Base-by-base conservation (phyloP, 2,329 filamentous ascomycete species). In the Sarocladium strictum region DNA sequence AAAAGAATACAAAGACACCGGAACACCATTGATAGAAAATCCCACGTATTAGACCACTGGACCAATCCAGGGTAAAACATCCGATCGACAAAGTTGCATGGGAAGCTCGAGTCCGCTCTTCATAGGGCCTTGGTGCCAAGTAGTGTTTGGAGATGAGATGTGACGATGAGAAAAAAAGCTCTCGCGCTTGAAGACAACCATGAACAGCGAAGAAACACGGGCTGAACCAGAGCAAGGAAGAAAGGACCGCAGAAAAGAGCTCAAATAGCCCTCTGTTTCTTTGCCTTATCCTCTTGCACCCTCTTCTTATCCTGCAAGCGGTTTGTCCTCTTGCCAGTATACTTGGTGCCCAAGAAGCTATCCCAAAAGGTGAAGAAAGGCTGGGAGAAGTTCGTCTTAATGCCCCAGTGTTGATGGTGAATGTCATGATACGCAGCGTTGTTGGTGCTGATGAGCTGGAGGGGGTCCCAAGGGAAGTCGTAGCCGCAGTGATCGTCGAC, bases 401-500 rank as follows among this genome's bases (percentile, higher is more conserved):
- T 96, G 55, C 94, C 94, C 92, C 93, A 97, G 71, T 89, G 95
- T 73, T 99, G 94, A 73, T 99, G 94, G 72, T 99, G 94, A 56
- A 99, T 93, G 66, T 99, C 94, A 67, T 99, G 94, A 71, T 97
- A 99, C 33, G 86, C 87, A 24, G 94, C 93, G 63, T 97, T 97
- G 77, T 99, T 97, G 68, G 88, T 88, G 43, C 92, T 96, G 58
- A 97, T 79, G 66, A 87, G 85, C 77, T 97, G 92, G 54, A 97
- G 77, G 2, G 93, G 93, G 69, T 99, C 94, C 84, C 88, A 97
- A 1, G 94, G 94, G 58, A 99, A 86, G n/a, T 84, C 79, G 67
- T 97, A 99, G 60, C 94, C 94, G 70, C 93, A 97, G 74, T 99
- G 94, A 67, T 99, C 94, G 65, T 97, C 92, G 24, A 97, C 90